A percentile compares a stretch with the other conserved stretches of the same genome.
phyloP scores from a whole-genome alignment of 768 basidiomycete genomes.

The Tylopilus vinaceipallidus region DNA sequence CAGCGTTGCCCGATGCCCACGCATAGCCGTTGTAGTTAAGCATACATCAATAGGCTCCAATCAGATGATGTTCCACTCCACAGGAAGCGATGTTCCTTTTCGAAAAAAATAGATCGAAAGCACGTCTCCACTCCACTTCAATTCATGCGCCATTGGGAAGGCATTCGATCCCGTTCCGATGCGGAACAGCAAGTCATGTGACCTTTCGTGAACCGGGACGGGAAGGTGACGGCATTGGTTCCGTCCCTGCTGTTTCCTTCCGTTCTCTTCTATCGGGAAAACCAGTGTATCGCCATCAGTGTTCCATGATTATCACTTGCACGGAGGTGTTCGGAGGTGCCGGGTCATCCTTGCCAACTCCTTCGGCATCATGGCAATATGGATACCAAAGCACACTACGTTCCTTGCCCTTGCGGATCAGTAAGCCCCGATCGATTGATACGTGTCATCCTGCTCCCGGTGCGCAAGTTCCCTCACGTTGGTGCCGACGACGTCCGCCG shows the following conservation, averaged over 20 bases:
- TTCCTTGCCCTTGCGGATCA: background rate
- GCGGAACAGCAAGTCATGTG: background rate
- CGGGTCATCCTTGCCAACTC: no score
- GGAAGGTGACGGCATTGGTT: background rate
- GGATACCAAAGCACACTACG: background rate
- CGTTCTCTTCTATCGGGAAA: background rate
- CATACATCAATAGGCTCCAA: background rate
- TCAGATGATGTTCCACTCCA: background rate
- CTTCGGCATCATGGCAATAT: no score
- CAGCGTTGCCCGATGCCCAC: background rate
- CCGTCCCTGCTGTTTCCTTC: background rate
- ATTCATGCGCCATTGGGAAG: no score
- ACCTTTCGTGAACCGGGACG: background rate
- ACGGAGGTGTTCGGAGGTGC: no score
- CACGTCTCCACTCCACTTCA: no score
- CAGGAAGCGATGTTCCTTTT: conserved; percentile 13
- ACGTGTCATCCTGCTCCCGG: background rate
- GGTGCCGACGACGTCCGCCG: background rate
- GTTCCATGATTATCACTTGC: no score
- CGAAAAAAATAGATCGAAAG: background rate
- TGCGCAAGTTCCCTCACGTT: background rate
- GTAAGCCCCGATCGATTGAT: background rate
- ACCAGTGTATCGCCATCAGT: background rate
- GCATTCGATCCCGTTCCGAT: background rate
- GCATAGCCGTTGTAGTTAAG: background rate